phyloP scores from a whole-genome alignment of 202 grass and related monocot species.

The Carex arenaria region DNA sequence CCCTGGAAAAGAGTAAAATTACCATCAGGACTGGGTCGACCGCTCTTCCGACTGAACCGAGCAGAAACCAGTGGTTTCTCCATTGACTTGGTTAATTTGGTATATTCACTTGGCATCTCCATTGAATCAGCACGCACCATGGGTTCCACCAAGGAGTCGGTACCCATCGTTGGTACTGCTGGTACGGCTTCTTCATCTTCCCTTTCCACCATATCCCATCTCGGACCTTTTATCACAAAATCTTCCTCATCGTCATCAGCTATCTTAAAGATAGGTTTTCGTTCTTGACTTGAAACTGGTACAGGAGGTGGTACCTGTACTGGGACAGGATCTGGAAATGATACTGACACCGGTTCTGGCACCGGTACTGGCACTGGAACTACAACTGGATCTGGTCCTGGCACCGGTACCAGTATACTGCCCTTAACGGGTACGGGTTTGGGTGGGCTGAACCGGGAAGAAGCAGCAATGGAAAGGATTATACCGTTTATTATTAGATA shows the following conservation, averaged over 20 bases:
- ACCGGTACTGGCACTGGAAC: constrained; percentile 7
- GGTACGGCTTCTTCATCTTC: background rate
- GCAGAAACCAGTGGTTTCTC: constrained; percentile 48
- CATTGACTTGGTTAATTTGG: constrained; percentile 35
- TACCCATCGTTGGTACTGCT: background rate
- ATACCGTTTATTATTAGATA: constrained; percentile 87
- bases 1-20: background rate
- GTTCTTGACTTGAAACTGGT: background rate
- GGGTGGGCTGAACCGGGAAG: constrained; percentile 36
- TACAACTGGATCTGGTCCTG: background rate
- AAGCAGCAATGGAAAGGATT: constrained; percentile 89
- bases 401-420: background rate
- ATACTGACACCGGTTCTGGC: background rate
- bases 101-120: constrained; percentile 12
- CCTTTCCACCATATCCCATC: constrained; percentile 39
- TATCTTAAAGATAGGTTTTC: background rate
- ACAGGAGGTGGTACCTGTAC: background rate
- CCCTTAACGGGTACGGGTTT: background rate
- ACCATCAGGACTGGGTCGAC: constrained; percentile 54
- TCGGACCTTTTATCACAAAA: constrained; percentile 44
- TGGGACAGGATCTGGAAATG: background rate
- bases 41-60: constrained; percentile 46
- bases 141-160: constrained; percentile 10
- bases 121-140: constrained; percentile 10
- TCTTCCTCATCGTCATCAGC: constrained; percentile 26